These are phyloP conservation scores for Papiliotrema terrestris DNA, from an alignment of 1,284 basidiomycete genomes.

Conservation along the genomic window DNA sequence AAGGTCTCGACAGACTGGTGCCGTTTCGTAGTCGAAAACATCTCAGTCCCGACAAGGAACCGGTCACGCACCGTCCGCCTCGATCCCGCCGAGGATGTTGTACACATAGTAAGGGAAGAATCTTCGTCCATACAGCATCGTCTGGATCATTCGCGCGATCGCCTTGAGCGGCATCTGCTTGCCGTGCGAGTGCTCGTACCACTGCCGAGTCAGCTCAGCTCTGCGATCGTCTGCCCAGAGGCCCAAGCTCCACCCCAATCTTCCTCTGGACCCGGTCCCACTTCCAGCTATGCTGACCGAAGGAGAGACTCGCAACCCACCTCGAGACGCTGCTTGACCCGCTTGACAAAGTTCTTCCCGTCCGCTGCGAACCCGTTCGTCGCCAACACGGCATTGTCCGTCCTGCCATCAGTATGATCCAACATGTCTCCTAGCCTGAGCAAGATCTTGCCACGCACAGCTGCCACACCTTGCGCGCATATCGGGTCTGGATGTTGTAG, in stretches of 20 bases:
- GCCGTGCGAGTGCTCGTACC: conserved; percentile 90
- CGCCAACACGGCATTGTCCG: conserved; percentile 86
- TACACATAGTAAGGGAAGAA: conserved; percentile 97
- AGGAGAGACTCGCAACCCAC: conserved; percentile 50
- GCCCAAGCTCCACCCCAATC: too few species aligned
- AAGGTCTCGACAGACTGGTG: too few species aligned
- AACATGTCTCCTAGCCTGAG: not conserved
- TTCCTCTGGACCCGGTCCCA: too few species aligned
- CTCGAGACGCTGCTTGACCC: conserved; percentile 86
- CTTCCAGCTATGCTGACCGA: too few species aligned
- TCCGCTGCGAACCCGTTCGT: conserved; percentile 95
- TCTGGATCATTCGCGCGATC: conserved; percentile 90
- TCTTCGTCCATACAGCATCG: conserved; percentile 87
- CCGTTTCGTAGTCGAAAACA: too few species aligned
- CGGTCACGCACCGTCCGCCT: conserved; percentile 77
- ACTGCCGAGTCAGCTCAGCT: conserved; percentile 54
- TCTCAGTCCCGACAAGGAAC: too few species aligned
- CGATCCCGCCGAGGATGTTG: conserved; percentile 90
- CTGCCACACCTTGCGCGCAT: conserved; percentile 65
- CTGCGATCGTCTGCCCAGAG: not conserved
- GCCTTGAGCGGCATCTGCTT: conserved; percentile 89
- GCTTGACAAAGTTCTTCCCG: conserved; percentile 92
- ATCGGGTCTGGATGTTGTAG: conserved; percentile 90
- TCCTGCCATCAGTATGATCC: conserved; percentile 54
- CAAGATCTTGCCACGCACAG: conserved; percentile 42